Conservation (phyloP, 2,329 filamentous ascomycete genomes). For the Aspergillus japonicus region DNA sequence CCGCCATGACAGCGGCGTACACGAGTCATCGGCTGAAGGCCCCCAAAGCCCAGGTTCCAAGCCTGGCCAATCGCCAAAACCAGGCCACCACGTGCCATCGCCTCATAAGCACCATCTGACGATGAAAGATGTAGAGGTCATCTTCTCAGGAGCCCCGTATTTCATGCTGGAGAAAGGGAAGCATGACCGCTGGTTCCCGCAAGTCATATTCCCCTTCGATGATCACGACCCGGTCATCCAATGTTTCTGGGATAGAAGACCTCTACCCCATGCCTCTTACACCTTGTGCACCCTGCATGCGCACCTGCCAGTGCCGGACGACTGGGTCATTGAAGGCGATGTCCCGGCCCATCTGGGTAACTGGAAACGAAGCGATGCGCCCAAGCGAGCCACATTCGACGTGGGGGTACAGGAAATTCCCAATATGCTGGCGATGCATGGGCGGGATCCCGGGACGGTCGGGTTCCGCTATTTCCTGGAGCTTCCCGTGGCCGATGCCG, state of each 20-base stretch:
- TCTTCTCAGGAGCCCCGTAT: constrained; percentile 46
- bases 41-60: not conserved
- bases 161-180: constrained; percentile 46
- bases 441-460: constrained; percentile 47
- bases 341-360: constrained; percentile 25
- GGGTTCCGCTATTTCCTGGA: constrained; percentile 51
- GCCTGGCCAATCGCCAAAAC: not conserved
- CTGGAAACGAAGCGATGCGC: constrained; percentile 25
- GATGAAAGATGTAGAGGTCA: constrained; percentile 39
- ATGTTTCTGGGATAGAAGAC: constrained; percentile 41
- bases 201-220: constrained; percentile 47
- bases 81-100: not conserved
- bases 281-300: constrained; percentile 45
- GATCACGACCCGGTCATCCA: constrained; percentile 39
- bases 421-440: constrained; percentile 49
- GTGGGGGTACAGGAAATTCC: constrained; percentile 49
- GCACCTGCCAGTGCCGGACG: constrained; percentile 43
- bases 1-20: constrained; percentile 4
- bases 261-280: constrained; percentile 43
- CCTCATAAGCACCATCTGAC: constrained; percentile 20
- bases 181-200: constrained; percentile 41
- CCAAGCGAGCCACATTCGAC: constrained; percentile 43
- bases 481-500: constrained; percentile 42
- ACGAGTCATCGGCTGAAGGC: not conserved
- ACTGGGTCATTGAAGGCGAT: constrained; percentile 31